Base-by-base conservation (phyloP, 2,329 filamentous ascomycete species). In the Mycocentrospora acerina region DNA sequence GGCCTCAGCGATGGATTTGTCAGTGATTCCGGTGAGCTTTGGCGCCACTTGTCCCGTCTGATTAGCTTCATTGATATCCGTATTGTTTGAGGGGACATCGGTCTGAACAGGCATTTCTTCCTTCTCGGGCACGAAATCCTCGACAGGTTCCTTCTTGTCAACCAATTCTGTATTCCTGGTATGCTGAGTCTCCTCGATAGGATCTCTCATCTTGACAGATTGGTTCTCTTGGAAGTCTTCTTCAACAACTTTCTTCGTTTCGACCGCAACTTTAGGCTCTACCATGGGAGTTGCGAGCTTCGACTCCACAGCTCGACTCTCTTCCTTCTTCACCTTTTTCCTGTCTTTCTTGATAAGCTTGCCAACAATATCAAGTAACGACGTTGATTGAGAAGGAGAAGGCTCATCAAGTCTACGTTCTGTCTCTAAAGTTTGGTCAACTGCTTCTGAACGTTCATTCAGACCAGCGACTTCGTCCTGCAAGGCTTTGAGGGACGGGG, bases 321-420 rank as follows among this genome's bases (percentile, higher is more conserved):
- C 57, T 26, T 39, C 35, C 35, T 58, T 59, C 35, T 54, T 59
- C 11, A 32, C 41, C 28, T 56, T 57, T 30, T 61, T 62, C 46
- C 60, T 60, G 24, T 59, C 46, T 31, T 63, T 57, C 36, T 59
- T 60, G 44, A 41, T 53, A 22, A 62, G 45, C 32, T 55, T 56
- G 18, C 41, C 47, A 12, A 61, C 57, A 9, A 60, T 33, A 32
- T 62, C 57, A 18, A 59, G 55, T 29, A 64, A 44, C 2, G 58
- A 62, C 13, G 47, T 37, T 12, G 53, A 29, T 15, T 42, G 30
- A 11, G 53, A 36, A 31, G 34, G 10, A 22, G 50, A 29, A n/a
- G 44, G 32, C 26, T 51, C 34, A 8, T 53, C 43, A 28, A 32
- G 27, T 4, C 41, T 24, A 10, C 55, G 45, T 4, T 33, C 14